A percentile compares a stretch with the other conserved stretches of the same genome.
phyloP scores from a whole-genome alignment of 441 rosid genomes.

The Croton laevigatus region DNA sequence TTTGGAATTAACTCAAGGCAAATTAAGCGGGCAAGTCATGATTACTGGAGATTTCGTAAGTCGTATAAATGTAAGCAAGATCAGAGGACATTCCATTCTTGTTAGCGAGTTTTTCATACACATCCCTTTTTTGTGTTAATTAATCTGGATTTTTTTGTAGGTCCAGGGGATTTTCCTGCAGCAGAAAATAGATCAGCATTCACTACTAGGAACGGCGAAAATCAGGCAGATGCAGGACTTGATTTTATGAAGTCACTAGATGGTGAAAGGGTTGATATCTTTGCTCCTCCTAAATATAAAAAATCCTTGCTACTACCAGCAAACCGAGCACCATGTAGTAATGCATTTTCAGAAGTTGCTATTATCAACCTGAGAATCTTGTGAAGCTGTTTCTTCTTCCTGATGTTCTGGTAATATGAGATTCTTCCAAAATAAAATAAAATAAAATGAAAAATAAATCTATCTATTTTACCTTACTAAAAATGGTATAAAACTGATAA shows the following conservation, averaged over 20 bases:
- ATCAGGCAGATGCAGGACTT: constrained; percentile 36
- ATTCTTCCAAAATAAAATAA: too few relatives aligned
- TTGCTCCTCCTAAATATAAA: constrained; percentile 60
- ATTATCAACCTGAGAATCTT: constrained; percentile 79
- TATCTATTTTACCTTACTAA: neutral
- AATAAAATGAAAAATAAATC: neutral
- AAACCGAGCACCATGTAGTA: constrained; percentile 44
- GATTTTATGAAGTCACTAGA: constrained; percentile 35
- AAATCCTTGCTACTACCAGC: constrained; percentile 54
- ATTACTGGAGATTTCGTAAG: constrained; percentile 77
- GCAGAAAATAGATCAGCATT: constrained; percentile 27
- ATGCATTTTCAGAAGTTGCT: constrained; percentile 75
- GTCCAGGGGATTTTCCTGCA: constrained; percentile 15
- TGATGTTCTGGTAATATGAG: constrained; percentile 44
- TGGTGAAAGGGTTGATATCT: constrained; percentile 43
- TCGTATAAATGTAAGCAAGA: too few relatives aligned
- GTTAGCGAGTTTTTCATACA: neutral
- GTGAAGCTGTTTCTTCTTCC: constrained; percentile 75
- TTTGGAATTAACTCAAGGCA: constrained; percentile 55
- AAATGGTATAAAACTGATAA: neutral
- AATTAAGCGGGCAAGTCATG: constrained; percentile 89
- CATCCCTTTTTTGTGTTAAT: neutral
- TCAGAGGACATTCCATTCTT: constrained; percentile 24
- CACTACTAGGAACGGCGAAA: constrained; percentile 23
- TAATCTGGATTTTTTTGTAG: constrained; percentile 7